A percentile compares a stretch with the other conserved stretches of the same genome.
Evolutionary conservation across 257 asterid genomes (phyloP).

Genomic region (Apocynum venetum): DNA sequence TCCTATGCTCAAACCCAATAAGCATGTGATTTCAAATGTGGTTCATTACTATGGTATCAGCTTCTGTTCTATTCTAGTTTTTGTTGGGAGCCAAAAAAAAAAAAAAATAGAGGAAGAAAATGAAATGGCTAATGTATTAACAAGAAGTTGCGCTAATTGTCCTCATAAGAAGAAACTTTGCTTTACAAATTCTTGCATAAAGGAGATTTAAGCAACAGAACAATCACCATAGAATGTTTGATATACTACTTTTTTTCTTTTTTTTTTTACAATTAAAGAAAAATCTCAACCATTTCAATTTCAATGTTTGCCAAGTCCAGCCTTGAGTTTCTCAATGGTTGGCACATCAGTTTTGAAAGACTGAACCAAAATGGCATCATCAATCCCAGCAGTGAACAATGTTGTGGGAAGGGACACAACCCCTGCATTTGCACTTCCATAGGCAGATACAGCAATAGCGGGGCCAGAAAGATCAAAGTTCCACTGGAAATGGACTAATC

Average conservation of each 20-base stretch:
- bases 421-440: conserved; percentile 28
- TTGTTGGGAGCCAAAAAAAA: no score
- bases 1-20: no score
- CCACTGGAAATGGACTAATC: conserved; percentile 23
- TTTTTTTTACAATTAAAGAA: no score
- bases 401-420: conserved; percentile 17
- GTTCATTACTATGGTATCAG: no score
- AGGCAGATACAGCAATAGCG: conserved; percentile 21
- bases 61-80: no score
- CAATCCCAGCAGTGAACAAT: conserved; percentile 22
- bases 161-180: not conserved
- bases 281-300: not conserved
- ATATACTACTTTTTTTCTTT: not conserved
- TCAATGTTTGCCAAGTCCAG: conserved; percentile 8
- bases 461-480: conserved; percentile 9
- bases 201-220: not conserved
- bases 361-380: conserved; percentile 21
- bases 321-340: conserved; percentile 21
- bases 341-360: conserved; percentile 20
- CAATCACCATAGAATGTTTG: not conserved
- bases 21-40: no score
- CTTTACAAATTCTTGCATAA: not conserved
- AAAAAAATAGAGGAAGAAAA: no score
- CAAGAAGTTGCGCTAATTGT: no score
- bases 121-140: no score